Conservation (phyloP, 1,284 basidiomycete genomes). For the Leccinum fuscescens region DNA sequence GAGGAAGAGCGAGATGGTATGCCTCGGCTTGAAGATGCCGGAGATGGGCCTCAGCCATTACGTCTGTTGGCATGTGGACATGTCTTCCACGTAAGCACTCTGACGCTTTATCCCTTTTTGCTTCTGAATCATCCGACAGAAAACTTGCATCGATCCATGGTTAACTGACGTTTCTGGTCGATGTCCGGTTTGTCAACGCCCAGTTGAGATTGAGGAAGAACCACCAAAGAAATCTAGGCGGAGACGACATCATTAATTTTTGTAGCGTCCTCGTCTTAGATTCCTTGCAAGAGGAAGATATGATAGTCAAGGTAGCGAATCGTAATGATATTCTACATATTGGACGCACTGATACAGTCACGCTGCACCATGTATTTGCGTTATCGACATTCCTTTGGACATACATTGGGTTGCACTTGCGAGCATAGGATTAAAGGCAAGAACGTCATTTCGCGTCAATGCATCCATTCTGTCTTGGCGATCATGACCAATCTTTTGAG, state of each 20-base stretch:
- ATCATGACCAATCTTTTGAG: background rate
- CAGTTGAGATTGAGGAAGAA: constrained; percentile 46
- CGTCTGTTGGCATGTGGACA: constrained; percentile 72
- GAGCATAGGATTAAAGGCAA: background rate
- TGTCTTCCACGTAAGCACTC: constrained; percentile 72
- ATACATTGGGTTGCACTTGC: constrained; percentile 3
- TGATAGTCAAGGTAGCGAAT: constrained; percentile 30
- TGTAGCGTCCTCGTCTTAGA: constrained; percentile 4
- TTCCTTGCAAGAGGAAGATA: constrained; percentile 19
- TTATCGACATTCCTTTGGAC: constrained; percentile 30
- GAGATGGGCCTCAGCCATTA: constrained; percentile 71
- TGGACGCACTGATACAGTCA: constrained; percentile 28
- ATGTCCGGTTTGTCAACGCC: constrained; percentile 72
- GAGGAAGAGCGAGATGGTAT: constrained; percentile 39
- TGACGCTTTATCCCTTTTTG: background rate
- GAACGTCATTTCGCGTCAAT: background rate
- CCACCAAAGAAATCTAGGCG: constrained; percentile 33
- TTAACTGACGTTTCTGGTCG: constrained; percentile 73
- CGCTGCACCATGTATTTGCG: constrained; percentile 27
- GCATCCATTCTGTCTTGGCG: background rate
- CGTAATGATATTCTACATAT: constrained; percentile 35
- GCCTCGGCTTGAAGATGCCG: constrained; percentile 62
- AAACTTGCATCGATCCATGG: constrained; percentile 80
- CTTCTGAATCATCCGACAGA: constrained; percentile 39
- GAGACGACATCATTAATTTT: constrained; percentile 24